Conservation (phyloP, 805 yeast species). For the Myxozyma neotropica region DNA sequence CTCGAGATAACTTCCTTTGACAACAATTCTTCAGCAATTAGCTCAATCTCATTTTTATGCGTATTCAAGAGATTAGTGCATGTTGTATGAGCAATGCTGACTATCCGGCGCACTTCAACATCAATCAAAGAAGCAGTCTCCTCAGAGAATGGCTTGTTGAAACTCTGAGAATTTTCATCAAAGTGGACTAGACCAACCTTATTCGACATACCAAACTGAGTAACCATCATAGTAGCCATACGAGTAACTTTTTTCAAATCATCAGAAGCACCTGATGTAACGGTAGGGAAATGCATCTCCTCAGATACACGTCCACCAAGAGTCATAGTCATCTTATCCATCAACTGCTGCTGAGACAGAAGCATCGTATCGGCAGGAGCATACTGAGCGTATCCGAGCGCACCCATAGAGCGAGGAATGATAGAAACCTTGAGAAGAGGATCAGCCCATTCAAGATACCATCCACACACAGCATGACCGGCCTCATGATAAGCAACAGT, state of each 20-base stretch:
- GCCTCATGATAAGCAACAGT: conserved; percentile 98
- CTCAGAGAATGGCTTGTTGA: conserved; percentile 87
- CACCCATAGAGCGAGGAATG: conserved; percentile 96
- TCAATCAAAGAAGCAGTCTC: conserved; percentile 82
- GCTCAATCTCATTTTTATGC: conserved; percentile 72
- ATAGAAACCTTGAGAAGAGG: conserved; percentile 94
- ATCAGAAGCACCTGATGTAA: conserved; percentile 94
- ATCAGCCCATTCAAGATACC: conserved; percentile 89
- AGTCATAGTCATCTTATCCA: conserved; percentile 94
- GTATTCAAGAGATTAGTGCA: conserved; percentile 71
- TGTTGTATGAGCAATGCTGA: conserved; percentile 69
- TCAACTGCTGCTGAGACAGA: conserved; percentile 72
- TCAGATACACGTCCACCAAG: conserved; percentile 97
- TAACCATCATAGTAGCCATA: conserved; percentile 92
- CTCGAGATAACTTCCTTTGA: conserved; percentile 88
- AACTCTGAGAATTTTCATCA: conserved; percentile 67
- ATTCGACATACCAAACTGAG: conserved; percentile 86
- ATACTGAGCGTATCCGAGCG: conserved; percentile 96
- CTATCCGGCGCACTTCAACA: conserved; percentile 75
- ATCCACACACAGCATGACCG: conserved; percentile 98
- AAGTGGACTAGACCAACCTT: conserved; percentile 82
- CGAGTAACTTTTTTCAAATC: conserved; percentile 95
- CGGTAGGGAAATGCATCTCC: conserved; percentile 87
- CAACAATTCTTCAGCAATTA: conserved; percentile 84
- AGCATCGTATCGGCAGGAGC: conserved; percentile 90